Base-by-base conservation (phyloP, 164 flowering plant species). In the Chimonanthus praecox region DNA sequence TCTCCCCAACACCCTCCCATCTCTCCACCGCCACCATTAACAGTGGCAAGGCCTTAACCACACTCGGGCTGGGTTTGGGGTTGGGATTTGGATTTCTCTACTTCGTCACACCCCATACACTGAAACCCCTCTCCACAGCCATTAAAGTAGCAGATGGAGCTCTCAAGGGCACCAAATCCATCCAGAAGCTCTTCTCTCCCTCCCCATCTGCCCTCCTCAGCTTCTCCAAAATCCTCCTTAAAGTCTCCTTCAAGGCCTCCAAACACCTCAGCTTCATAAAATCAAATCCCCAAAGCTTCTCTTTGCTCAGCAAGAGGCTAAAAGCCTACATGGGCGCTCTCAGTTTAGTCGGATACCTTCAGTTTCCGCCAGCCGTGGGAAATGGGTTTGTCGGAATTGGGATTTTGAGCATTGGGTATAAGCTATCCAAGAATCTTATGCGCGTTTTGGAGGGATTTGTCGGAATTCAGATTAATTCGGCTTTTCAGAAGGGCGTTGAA, bases 391-490 rank as follows among this genome's bases (percentile, higher is more conserved):
- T 75, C 16, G 78, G 69, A 45, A 44, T 71, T 51, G 73, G 73
- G 44, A 15, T 70, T 65, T 47, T 75, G 78, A 71, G 21, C 6
- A 58, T 58, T 54, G 70, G 72, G 70, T 75, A 75, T 46, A 75
- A 75, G 18, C 44, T 71, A 58, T 64, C 74, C 15, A 75, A 75
- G 70, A 75, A 66, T 71, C 64, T 64, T 3, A 6, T 54, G 74
- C 64, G 58, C 69, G 73, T 71, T 71, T 50, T 71, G 64, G 78
- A 75, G 58, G 69, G 78, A 47, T 70, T 75, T 70, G 11, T 64
- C 67, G 78, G 74, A 16, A 47, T 75, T 66, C 58, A 66, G 64
- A 4, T 74, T 10, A 72, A 68, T 46, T 58, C 76, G 20, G 66
- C 70, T 4, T 15, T 66, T 15, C 72, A 43, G 11, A 65, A 5